A percentile compares a stretch with the other conserved stretches of the same genome.
Conservation (phyloP, 768 basidiomycete species). For the Phylloporus rhodoxanthus region DNA sequence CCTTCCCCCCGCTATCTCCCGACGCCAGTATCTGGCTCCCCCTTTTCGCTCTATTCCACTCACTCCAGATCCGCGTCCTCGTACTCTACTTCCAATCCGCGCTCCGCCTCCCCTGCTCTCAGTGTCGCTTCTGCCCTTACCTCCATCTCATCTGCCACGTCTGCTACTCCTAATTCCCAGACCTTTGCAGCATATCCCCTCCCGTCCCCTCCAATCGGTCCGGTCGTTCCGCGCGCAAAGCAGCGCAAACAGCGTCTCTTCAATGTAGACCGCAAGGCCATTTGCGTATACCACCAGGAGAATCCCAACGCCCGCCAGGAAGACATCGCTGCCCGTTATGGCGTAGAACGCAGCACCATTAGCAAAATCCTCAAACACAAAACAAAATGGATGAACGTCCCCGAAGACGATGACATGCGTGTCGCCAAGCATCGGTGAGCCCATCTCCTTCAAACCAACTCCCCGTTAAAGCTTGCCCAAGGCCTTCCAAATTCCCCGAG, state of each 20-base stretch:
- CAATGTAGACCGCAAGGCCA: constrained; percentile 67
- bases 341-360: constrained; percentile 88
- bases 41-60: constrained; percentile 38
- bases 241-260: constrained; percentile 70
- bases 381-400: constrained; percentile 71
- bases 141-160: constrained; percentile 42
- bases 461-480: constrained; percentile 24
- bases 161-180: constrained; percentile 27
- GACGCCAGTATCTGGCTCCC: constrained; percentile 41
- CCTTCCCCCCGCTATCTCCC: constrained; percentile 42
- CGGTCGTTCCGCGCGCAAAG: constrained; percentile 37
- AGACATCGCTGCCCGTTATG: constrained; percentile 70
- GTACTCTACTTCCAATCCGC: constrained; percentile 42
- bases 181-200: constrained; percentile 28
- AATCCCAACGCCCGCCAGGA: constrained; percentile 74
- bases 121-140: constrained; percentile 52
- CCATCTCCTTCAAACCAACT: constrained; percentile 1
- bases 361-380: constrained; percentile 87
- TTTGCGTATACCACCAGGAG: constrained; percentile 60
- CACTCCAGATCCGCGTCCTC: constrained; percentile 45
- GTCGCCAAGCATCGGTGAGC: constrained; percentile 66
- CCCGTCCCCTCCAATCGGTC: constrained; percentile 23
- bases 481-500: constrained; percentile 76
- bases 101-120: constrained; percentile 56
- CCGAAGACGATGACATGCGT: constrained; percentile 50